Evolutionary conservation across 805 yeast species (phyloP), one percentile per base, ranked within the genome.

Genomic region (Starmerella floris): DNA sequence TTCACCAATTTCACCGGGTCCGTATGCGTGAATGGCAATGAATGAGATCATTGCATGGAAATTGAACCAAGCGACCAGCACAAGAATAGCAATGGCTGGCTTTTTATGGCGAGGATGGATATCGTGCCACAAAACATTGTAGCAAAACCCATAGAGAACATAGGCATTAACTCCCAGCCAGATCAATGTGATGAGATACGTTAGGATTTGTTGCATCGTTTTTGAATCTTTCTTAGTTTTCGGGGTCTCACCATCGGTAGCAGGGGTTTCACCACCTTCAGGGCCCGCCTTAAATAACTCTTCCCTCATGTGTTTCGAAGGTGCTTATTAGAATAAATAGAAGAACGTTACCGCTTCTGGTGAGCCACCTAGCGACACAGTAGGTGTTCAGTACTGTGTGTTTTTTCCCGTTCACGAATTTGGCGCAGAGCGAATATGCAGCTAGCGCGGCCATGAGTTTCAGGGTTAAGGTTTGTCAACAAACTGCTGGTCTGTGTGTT

Each of bases 1-100:
- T 4, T 32, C 31, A 20, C 42, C 37, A 19, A 70, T 68, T 1
- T 63, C 52, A 0, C 91, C 91, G 0, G 87, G 82, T 0, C 87
- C 88, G n/a, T 53, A 42, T 0, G 54, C 13, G 16, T 66, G 48
- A 1, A 77, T 55, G 20, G 67, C 57, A 0, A 50, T 33, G 82
- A 84, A 79, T 49, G 65, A 20, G 5, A 48, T 31, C 13, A 42
- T 11, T 8, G 37, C 37, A 23, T 40, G 40, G 25, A 46, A 27
- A 26, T 51, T 48, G 13, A 51, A 34, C 16, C 30, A 36, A 23
- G 46, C 39, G 23, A 39, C 35, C 1, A 51, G 22, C 15, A 35
- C 39, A 2, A 48, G 37, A 9, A 51, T 36, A 4, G 55, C 51
- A 3, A 51, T 48, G 6, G 54, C 52, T 5, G 46, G 47, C 16